phyloP scores from a whole-genome alignment of 2,329 filamentous ascomycete species.

The Metarhizium brunneum region DNA sequence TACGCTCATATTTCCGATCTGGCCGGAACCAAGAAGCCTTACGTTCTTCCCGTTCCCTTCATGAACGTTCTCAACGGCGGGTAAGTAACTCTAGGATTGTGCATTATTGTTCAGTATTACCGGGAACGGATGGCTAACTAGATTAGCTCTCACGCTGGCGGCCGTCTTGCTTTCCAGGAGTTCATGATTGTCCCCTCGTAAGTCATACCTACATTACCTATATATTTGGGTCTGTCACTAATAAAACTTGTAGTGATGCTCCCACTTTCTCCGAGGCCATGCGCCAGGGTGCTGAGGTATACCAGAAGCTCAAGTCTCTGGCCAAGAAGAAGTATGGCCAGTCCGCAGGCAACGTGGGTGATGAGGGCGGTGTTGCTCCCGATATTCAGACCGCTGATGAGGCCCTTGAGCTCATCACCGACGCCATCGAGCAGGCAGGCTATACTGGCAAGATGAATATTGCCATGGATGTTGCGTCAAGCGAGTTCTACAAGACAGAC shows the following conservation, averaged over 20 bases:
- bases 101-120: not conserved
- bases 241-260: slow-evolving; percentile 48
- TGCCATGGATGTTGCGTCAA: slow-evolving; percentile 97
- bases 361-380: slow-evolving; percentile 98
- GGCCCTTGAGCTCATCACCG: slow-evolving; percentile 91
- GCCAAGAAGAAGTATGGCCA: slow-evolving; percentile 99
- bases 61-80: slow-evolving; percentile 86
- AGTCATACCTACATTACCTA: slow-evolving; percentile 21
- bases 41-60: slow-evolving; percentile 83
- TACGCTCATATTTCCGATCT: slow-evolving; percentile 84
- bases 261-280: slow-evolving; percentile 91
- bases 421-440: slow-evolving; percentile 87
- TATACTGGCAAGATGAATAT: slow-evolving; percentile 97
- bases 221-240: slow-evolving; percentile 1
- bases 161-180: slow-evolving; percentile 89
- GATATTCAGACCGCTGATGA: slow-evolving; percentile 97
- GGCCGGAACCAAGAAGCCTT: slow-evolving; percentile 84
- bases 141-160: slow-evolving; percentile 82
- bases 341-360: slow-evolving; percentile 96
- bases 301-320: slow-evolving; percentile 92
- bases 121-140: slow-evolving; percentile 9
- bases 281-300: slow-evolving; percentile 93
- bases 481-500: slow-evolving; percentile 97
- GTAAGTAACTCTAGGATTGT: slow-evolving; percentile 22
- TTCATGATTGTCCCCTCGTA: slow-evolving; percentile 89